A percentile compares a stretch with the other conserved stretches of the same genome.
These are phyloP conservation scores for Penicillium canariense DNA, from an alignment of 495 filamentous ascomycete genomes.

Conservation along the genomic window DNA sequence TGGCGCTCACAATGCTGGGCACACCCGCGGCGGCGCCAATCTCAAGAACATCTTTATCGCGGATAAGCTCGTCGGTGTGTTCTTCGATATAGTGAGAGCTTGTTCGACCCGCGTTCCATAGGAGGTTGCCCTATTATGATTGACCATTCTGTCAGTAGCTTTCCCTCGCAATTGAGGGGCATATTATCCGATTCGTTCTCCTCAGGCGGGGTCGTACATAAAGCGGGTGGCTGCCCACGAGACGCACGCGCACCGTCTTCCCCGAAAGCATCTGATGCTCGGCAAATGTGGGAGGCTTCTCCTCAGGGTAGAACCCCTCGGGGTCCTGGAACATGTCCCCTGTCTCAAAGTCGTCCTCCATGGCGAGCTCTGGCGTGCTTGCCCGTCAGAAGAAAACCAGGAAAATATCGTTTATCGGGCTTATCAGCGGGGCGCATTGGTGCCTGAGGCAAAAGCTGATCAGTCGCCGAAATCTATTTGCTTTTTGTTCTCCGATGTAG, in stretches of 20 bases:
- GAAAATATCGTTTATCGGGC: slow-evolving; percentile 17
- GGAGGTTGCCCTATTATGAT: slow-evolving; percentile 64
- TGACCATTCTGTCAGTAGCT: slow-evolving; percentile 3
- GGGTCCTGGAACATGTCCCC: slow-evolving; percentile 75
- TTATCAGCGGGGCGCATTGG: neutral
- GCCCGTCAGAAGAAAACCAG: neutral
- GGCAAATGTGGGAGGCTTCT: slow-evolving; percentile 65
- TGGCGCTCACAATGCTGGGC: slow-evolving; percentile 72
- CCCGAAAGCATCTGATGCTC: slow-evolving; percentile 67
- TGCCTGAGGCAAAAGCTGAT: slow-evolving; percentile 6
- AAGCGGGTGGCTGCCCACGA: slow-evolving; percentile 86
- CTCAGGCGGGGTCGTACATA: slow-evolving; percentile 56
- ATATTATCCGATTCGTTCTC: neutral
- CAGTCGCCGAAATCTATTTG: too few species aligned
- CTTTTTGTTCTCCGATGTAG: too few species aligned
- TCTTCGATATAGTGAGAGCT: slow-evolving; percentile 75
- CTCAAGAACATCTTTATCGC: slow-evolving; percentile 69
- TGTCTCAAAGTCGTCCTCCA: slow-evolving; percentile 43
- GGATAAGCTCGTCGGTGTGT: slow-evolving; percentile 53
- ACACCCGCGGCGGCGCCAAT: slow-evolving; percentile 88
- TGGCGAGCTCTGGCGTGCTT: slow-evolving; percentile 5
- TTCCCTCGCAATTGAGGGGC: slow-evolving; percentile 1
- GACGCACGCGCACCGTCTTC: slow-evolving; percentile 64
- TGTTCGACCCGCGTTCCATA: slow-evolving; percentile 84
- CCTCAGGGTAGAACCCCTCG: slow-evolving; percentile 68